Conservation (phyloP, 306 rosid genomes). For the Begonia fuchsioides region DNA sequence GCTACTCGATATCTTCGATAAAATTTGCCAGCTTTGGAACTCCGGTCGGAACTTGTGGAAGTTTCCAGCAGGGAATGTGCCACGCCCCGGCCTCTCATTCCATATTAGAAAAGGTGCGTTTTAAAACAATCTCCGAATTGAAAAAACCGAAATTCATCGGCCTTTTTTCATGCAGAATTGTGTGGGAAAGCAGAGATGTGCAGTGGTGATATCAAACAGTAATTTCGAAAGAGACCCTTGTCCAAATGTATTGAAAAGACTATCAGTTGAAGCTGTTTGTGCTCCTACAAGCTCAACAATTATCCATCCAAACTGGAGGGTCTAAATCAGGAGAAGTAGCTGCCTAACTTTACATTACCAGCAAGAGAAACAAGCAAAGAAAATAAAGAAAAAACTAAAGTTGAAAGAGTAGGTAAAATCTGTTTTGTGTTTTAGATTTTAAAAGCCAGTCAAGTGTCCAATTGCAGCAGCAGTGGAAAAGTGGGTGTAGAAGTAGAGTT, state of each 20-base stretch:
- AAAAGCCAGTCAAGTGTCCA: slow-evolving; percentile 4
- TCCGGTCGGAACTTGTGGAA: slow-evolving; percentile 89
- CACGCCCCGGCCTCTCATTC: slow-evolving; percentile 61
- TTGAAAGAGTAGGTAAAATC: slow-evolving; percentile 24
- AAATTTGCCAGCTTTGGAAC: slow-evolving; percentile 98
- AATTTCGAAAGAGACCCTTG: slow-evolving; percentile 89
- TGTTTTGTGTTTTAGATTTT: slow-evolving; percentile 19
- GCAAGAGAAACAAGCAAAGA: slow-evolving; percentile 22
- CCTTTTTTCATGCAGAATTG: slow-evolving; percentile 44
- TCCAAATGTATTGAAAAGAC: slow-evolving; percentile 83
- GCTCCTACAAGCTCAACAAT: slow-evolving; percentile 24
- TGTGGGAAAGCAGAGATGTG: slow-evolving; percentile 63
- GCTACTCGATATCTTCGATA: slow-evolving; percentile 70
- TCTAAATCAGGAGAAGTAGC: slow-evolving; percentile 22
- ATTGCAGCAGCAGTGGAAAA: slow-evolving; percentile 13
- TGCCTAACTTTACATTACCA: slow-evolving; percentile 22
- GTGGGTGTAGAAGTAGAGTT: slow-evolving; percentile 29
- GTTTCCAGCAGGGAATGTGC: slow-evolving; percentile 75
- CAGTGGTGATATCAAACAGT: slow-evolving; percentile 69
- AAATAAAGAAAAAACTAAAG: slow-evolving; percentile 8
- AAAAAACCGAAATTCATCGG: no score
- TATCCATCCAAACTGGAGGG: slow-evolving; percentile 24
- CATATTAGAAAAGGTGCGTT: slow-evolving; percentile 67
- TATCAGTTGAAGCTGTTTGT: slow-evolving; percentile 90
- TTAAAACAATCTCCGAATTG: background rate